Evolutionary conservation across 176 grass and related monocot genomes (phyloP), one percentile per base, ranked within the genome.

Genomic region (Tuctoria greenei): DNA sequence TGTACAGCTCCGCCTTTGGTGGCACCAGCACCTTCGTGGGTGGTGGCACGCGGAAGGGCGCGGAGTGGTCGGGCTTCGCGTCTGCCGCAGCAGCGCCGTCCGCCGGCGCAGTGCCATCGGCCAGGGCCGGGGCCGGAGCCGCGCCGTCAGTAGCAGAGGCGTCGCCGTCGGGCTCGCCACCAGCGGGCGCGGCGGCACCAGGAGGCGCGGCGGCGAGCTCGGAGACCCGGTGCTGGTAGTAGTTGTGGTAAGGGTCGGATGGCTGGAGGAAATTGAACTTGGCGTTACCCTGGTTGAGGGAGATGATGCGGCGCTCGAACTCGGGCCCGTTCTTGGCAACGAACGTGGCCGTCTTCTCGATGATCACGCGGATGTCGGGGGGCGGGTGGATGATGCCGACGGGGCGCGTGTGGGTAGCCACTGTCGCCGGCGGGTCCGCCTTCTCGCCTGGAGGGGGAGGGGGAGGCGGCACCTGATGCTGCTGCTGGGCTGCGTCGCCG

Each of bases 381-480:
- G 95, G 91, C n/a, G 95, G 95, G 68, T 95, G 82, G 89, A 99
- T 99, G 69, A 99, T 99, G 18, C 91, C 91, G 12, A 99, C 72
- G 50, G 72, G n/a, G 26, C 69, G 75, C 63, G 95, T 84, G 80
- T 95, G 95, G n/a, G 91, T 98, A 9, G 91, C 82, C 16, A 98
- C 91, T 52, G 86, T 80, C 44, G 86, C 84, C 34, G 52, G 59
- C 14, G 75, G 61, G 0, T 78, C 79, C 23, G 64, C 14, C 69
- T 67, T 78, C 16, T 80, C 49, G 49, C 13, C 54, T 26, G 54
- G 24, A 47, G 68, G 34, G 10, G 63, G 75, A 15, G 74, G 51
- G 7, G 62, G 76, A 10, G 75, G 51, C 43, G 63, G 10, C 50
- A 12, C 42, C 73, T 51, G 42, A 6, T 23, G 34, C 69, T 40